Base-by-base conservation (phyloP, 2,329 filamentous ascomycete genomes). In the Aspergillus thermomutatus region DNA sequence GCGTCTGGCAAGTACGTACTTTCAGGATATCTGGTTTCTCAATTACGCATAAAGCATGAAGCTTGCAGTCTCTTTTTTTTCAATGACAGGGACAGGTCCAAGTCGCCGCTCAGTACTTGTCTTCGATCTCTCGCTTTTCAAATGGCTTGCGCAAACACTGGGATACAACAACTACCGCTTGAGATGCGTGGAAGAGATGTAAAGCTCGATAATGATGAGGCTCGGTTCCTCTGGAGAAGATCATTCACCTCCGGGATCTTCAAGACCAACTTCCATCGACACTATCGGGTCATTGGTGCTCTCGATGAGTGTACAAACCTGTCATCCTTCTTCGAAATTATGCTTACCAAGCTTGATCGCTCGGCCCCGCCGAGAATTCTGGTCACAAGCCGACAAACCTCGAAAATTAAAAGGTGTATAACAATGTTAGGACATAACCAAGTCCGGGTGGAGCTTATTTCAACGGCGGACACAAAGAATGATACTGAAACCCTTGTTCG, bases 31-130 rank as follows among this genome's bases (percentile, higher is more conserved):
- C 53, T 66, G 1, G 58, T 73, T 28, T 62, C 67, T 8, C 17
- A 66, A 3, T 55, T 74, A 0, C 28, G 59, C 4, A 43, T 61
- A 1, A 50, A 56, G 2, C 54, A 53, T 6, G 34, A 49, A 0
- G 21, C 53, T 3, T 72, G 65, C 55, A 64, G 60, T 34, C 75
- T 69, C 54, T 75, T 69, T 55, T 75, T 75, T 59, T 75, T 76
- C 59, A 69, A 65, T 40, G 52, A 69, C 48, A 64, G 66, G 3
- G 66, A 73, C 21, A 64, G 55, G 11, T 57, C 58, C 1, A 72
- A 69, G 34, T 66, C 66, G 3, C 50, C 28, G 3, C 49, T 72
- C 1, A 58, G 63, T 43, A 10, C 34, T 5, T 71, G 65, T 31
- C 62, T 76, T 1, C 60, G 67, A 3, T 67, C 65, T 1, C 50